A percentile compares a stretch with the other conserved stretches of the same genome.
Evolutionary conservation across 2,329 filamentous ascomycete species (phyloP).

Genomic region (Penicillium decumbens): DNA sequence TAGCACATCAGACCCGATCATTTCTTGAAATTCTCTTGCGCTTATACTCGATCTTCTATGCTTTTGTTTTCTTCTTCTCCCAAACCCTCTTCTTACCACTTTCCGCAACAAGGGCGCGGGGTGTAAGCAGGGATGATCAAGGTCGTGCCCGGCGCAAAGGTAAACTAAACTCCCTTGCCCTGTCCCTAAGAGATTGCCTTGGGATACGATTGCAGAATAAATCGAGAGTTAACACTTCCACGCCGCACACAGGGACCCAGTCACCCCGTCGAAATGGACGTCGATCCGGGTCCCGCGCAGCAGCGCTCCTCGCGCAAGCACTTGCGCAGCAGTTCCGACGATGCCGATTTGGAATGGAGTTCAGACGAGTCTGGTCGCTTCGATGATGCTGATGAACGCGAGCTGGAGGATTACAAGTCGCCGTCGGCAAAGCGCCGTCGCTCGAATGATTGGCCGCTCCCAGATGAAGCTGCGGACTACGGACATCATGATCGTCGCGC

Average conservation of each 20-base stretch:
- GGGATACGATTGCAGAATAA: constrained; percentile 3
- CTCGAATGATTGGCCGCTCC: constrained; percentile 45
- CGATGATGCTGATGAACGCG: constrained; percentile 34
- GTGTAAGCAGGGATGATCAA: constrained; percentile 14
- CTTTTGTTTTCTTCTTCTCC: background rate
- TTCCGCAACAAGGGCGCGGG: constrained; percentile 12
- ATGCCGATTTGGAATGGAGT: constrained; percentile 21
- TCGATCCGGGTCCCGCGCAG: constrained; percentile 16
- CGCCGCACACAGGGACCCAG: constrained; percentile 10
- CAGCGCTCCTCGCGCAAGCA: constrained; percentile 31
- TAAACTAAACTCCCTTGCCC: constrained; percentile 16
- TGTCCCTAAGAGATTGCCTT: background rate
- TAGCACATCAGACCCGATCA: background rate
- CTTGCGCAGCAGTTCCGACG: constrained; percentile 21
- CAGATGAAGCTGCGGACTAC: constrained; percentile 22
- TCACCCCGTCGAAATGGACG: constrained; percentile 13
- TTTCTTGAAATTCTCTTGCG: background rate
- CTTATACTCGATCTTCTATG: constrained; percentile 1
- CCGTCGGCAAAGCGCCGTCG: constrained; percentile 36
- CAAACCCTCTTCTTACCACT: background rate
- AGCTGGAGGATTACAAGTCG: constrained; percentile 19
- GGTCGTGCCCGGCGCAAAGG: constrained; percentile 11
- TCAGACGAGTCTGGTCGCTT: constrained; percentile 35
- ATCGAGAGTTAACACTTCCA: constrained; percentile 7
- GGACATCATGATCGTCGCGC: constrained; percentile 13